Evolutionary conservation across 192 early-diverging fungal genomes (phyloP).

Genomic region (Coemansia sp.): DNA sequence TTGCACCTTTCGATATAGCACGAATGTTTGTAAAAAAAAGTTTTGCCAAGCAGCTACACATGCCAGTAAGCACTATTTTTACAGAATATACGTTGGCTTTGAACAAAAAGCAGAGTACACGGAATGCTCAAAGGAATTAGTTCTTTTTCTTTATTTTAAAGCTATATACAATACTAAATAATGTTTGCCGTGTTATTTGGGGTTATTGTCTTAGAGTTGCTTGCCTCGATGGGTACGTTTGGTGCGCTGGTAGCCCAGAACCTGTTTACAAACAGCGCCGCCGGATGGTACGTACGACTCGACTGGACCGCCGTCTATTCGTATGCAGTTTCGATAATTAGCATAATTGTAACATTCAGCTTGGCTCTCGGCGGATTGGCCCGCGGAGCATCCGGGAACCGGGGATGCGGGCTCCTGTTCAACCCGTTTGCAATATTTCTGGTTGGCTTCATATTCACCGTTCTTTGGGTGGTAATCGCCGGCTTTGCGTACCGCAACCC

Average conservation of each 20-base stretch:
- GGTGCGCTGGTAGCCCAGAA: slow-evolving; percentile 44
- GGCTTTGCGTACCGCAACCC: slow-evolving; percentile 49
- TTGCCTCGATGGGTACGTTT: slow-evolving; percentile 50
- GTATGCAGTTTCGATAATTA: slow-evolving; percentile 36
- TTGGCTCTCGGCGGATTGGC: slow-evolving; percentile 34
- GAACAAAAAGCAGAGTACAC: not conserved
- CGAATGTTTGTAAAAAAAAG: slow-evolving; percentile 12
- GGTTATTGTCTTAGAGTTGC: slow-evolving; percentile 35
- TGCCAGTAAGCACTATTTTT: not conserved
- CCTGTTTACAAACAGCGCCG: slow-evolving; percentile 47
- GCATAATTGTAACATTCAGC: slow-evolving; percentile 24
- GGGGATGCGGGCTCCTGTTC: slow-evolving; percentile 25
- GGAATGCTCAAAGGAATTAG: not conserved
- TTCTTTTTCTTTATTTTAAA: not conserved
- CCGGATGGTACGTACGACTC: slow-evolving; percentile 42
- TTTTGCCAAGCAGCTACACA: not conserved
- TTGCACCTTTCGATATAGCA: not conserved
- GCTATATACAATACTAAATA: not conserved
- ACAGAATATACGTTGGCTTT: not conserved
- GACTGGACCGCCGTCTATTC: slow-evolving; percentile 50
- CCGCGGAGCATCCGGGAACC: slow-evolving; percentile 13
- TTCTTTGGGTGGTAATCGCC: slow-evolving; percentile 44
- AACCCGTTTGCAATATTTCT: slow-evolving; percentile 33
- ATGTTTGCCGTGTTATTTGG: slow-evolving; percentile 41
- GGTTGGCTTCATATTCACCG: slow-evolving; percentile 31